These are phyloP conservation scores for Mrakia frigida DNA, from an alignment of 768 basidiomycete genomes.

Conservation along the genomic window DNA sequence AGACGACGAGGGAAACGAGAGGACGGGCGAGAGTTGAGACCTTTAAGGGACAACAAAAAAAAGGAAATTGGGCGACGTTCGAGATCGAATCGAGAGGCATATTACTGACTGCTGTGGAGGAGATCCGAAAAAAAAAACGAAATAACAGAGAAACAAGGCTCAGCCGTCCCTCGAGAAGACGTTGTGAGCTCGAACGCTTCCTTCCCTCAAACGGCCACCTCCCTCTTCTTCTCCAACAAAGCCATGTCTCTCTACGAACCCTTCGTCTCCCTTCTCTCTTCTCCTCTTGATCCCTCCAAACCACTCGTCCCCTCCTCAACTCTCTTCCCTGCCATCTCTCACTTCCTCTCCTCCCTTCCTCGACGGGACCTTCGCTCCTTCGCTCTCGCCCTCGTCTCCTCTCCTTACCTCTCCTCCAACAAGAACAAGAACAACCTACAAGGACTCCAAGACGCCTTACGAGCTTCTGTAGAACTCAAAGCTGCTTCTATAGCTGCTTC, in stretches of 20 bases:
- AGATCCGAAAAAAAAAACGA: too few relatives aligned
- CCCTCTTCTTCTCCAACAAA: too few relatives aligned
- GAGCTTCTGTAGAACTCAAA: neutral
- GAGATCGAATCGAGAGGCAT: too few relatives aligned
- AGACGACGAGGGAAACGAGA: too few relatives aligned
- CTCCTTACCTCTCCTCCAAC: slow-evolving; percentile 1
- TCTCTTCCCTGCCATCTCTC: slow-evolving; percentile 18
- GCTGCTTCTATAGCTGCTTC: neutral
- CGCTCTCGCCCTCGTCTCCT: neutral
- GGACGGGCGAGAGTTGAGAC: too few relatives aligned
- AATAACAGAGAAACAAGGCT: too few relatives aligned
- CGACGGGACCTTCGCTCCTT: neutral
- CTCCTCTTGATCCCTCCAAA: neutral
- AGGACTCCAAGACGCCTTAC: neutral
- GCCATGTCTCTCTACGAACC: neutral
- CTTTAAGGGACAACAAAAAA: too few relatives aligned
- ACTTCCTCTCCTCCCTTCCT: slow-evolving; percentile 1
- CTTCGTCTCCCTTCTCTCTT: neutral
- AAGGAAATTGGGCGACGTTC: too few relatives aligned
- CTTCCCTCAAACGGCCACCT: neutral
- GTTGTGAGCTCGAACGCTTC: neutral
- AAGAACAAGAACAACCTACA: neutral
- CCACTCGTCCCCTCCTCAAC: slow-evolving; percentile 36
- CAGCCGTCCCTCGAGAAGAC: too few relatives aligned
- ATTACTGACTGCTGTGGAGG: too few relatives aligned